phyloP scores from a whole-genome alignment of 2,329 filamentous ascomycete genomes.

The Aspergillus clavatus region DNA sequence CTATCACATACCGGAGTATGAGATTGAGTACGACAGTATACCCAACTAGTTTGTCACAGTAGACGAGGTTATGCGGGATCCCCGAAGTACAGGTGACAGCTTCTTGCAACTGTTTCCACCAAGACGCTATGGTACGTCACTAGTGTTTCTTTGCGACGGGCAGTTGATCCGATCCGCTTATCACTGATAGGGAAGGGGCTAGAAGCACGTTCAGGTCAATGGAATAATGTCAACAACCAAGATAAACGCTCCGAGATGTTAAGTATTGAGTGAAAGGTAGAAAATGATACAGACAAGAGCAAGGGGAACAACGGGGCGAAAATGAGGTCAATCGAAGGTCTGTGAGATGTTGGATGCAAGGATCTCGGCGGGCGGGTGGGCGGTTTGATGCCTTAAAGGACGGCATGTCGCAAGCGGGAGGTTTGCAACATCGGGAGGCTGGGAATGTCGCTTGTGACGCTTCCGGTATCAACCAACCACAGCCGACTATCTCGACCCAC shows the following conservation, averaged over 20 bases:
- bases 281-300: slow-evolving; percentile 1
- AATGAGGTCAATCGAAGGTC: slow-evolving; percentile 13
- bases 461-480: slow-evolving; percentile 16
- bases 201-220: slow-evolving; percentile 10
- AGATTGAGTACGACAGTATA: background rate
- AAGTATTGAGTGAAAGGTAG: slow-evolving; percentile 1
- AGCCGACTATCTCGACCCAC: slow-evolving; percentile 16
- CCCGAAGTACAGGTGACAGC: background rate
- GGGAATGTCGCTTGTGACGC: slow-evolving; percentile 17
- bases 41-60: slow-evolving; percentile 1
- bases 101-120: background rate
- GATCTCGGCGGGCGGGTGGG: slow-evolving; percentile 9
- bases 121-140: background rate
- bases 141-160: slow-evolving; percentile 1
- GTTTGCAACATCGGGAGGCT: slow-evolving; percentile 19
- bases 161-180: slow-evolving; percentile 15
- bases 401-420: slow-evolving; percentile 16
- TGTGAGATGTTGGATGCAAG: slow-evolving; percentile 16
- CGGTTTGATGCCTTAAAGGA: slow-evolving; percentile 23
- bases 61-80: slow-evolving; percentile 3
- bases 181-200: slow-evolving; percentile 25
- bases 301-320: slow-evolving; percentile 8
- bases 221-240: slow-evolving; percentile 4
- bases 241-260: slow-evolving; percentile 4
- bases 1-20: background rate